phyloP scores from a whole-genome alignment of 768 basidiomycete species.

The Lyophyllum semitale region DNA sequence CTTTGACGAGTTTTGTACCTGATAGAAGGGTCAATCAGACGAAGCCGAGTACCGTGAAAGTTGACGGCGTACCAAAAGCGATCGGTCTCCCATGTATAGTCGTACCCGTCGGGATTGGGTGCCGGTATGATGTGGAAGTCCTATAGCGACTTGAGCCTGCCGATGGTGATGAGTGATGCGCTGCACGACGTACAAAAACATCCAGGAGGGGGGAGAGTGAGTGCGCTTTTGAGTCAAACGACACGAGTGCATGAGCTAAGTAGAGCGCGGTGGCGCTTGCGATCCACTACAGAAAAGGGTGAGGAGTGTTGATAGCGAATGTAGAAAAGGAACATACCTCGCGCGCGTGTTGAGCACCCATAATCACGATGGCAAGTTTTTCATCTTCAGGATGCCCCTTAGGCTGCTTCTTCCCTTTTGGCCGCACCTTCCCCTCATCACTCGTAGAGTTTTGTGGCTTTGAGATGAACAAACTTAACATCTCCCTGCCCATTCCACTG shows the following conservation, averaged over 20 bases:
- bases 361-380: slow-evolving; percentile 64
- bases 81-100: slow-evolving; percentile 70
- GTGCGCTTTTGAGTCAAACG: slow-evolving; percentile 44
- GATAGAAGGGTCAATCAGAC: not conserved
- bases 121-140: slow-evolving; percentile 70
- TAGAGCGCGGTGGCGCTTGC: slow-evolving; percentile 75
- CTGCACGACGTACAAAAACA: slow-evolving; percentile 43
- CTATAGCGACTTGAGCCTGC: slow-evolving; percentile 24
- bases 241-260: slow-evolving; percentile 68
- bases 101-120: slow-evolving; percentile 75
- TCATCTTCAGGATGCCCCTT: slow-evolving; percentile 17
- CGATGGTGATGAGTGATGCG: not conserved
- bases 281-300: slow-evolving; percentile 60
- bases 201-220: slow-evolving; percentile 54
- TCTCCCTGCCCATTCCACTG: slow-evolving; percentile 59
- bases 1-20: slow-evolving; percentile 75
- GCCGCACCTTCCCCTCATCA: slow-evolving; percentile 3
- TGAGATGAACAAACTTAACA: slow-evolving; percentile 55
- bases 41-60: not conserved
- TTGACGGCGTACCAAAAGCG: slow-evolving; percentile 54
- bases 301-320: slow-evolving; percentile 7
- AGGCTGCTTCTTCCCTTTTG: slow-evolving; percentile 16
- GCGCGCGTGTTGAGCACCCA: slow-evolving; percentile 75
- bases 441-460: slow-evolving; percentile 16
- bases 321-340: slow-evolving; percentile 49